phyloP scores from a whole-genome alignment of 225 moss, liverwort and hornwort genomes.

The Straminergon stramineum region DNA sequence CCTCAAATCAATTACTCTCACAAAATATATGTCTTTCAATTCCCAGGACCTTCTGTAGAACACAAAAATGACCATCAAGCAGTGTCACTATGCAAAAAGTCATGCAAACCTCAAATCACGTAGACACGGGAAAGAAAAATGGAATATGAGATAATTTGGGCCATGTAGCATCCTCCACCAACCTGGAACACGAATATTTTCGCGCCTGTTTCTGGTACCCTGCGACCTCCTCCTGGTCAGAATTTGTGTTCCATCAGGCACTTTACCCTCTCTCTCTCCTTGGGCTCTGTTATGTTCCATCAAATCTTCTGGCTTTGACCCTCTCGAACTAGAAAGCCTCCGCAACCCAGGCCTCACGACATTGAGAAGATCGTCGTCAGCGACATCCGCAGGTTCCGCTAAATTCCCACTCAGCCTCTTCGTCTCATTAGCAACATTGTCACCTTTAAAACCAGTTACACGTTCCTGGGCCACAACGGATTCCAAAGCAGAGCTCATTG shows the following conservation, averaged over 20 bases:
- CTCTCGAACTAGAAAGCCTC: conserved; percentile 3
- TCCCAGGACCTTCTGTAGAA: background rate
- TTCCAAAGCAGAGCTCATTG: background rate
- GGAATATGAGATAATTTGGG: background rate
- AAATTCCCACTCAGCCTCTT: conserved; percentile 7
- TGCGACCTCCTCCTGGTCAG: conserved; percentile 47
- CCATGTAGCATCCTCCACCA: background rate
- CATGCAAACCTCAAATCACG: background rate
- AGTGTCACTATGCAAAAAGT: background rate
- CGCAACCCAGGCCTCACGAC: conserved; percentile 5
- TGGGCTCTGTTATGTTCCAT: background rate
- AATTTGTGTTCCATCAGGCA: conserved; percentile 20
- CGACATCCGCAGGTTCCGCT: conserved; percentile 11
- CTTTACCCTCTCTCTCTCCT: conserved; percentile 12
- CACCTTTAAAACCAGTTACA: background rate
- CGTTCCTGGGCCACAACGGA: background rate
- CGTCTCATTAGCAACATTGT: background rate
- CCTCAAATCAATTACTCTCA: background rate
- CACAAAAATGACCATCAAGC: background rate
- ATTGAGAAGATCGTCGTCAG: conserved; percentile 12
- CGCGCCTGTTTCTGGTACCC: conserved; percentile 39
- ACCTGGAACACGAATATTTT: conserved; percentile 44
- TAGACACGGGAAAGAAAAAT: background rate
- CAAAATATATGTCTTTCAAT: background rate
- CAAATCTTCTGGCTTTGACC: conserved; percentile 5